Conservation (phyloP, 192 early-diverging fungal species). For the Rhizoclosmatium sp. region DNA sequence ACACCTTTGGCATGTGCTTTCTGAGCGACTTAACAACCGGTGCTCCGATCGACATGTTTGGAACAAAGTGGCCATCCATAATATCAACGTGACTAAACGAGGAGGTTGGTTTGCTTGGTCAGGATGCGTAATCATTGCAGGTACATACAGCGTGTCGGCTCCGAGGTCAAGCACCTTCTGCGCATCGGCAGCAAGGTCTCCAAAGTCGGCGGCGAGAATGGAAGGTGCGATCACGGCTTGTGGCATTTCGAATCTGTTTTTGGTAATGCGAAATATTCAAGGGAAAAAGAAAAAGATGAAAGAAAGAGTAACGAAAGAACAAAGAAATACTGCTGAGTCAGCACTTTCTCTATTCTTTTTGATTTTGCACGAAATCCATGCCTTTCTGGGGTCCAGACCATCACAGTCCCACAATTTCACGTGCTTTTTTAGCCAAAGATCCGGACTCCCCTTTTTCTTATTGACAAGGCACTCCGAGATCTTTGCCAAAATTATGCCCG, state of each 20-base stretch:
- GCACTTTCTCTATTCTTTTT: too few species aligned
- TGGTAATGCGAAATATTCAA: not conserved
- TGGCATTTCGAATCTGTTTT: not conserved
- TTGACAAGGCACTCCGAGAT: too few species aligned
- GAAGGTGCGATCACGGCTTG: constrained; percentile 79
- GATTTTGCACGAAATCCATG: too few species aligned
- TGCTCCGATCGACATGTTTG: constrained; percentile 94
- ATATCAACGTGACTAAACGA: constrained; percentile 69
- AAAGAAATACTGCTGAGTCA: too few species aligned
- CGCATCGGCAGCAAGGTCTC: constrained; percentile 81
- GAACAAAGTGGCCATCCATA: constrained; percentile 98
- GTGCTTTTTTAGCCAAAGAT: too few species aligned
- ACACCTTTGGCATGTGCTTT: constrained; percentile 83
- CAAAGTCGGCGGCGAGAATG: constrained; percentile 91
- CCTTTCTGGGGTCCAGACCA: too few species aligned
- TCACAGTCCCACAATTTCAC: too few species aligned
- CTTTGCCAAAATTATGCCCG: too few species aligned
- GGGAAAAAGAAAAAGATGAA: not conserved
- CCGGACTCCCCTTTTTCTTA: too few species aligned
- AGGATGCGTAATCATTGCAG: not conserved
- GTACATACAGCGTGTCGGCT: constrained; percentile 85
- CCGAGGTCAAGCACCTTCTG: constrained; percentile 87
- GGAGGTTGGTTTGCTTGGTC: constrained; percentile 23
- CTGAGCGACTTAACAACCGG: constrained; percentile 89
- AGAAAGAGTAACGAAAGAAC: not conserved